These are phyloP conservation scores for Blumeria hordei DNA, from an alignment of 2,329 filamentous ascomycete species.

Conservation along the genomic window DNA sequence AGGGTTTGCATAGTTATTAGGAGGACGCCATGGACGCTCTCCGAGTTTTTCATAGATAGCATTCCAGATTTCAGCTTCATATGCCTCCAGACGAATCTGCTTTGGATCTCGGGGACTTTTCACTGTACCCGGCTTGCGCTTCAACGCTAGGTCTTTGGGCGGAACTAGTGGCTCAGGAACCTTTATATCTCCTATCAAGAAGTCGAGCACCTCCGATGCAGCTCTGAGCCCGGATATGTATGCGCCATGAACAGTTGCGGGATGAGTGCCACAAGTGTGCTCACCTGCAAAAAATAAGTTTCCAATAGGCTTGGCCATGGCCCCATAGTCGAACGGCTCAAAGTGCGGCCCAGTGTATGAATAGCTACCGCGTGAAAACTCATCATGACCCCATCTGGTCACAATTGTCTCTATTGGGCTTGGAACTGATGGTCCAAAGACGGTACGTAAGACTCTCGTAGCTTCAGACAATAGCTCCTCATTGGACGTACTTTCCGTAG, in stretches of 20 bases:
- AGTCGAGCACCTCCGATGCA: conserved; percentile 63
- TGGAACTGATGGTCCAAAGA: conserved; percentile 51
- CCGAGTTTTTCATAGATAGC: conserved; percentile 36
- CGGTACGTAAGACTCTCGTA: conserved; percentile 47
- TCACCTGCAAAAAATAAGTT: conserved; percentile 91
- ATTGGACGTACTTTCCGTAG: conserved; percentile 57
- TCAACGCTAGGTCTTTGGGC: conserved; percentile 29
- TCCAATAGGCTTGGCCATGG: conserved; percentile 63
- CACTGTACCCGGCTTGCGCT: conserved; percentile 25
- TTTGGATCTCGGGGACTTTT: conserved; percentile 22
- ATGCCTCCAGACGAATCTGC: conserved; percentile 28
- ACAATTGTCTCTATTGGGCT: conserved; percentile 66
- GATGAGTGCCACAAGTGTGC: conserved; percentile 85
- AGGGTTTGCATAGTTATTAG: conserved; percentile 54
- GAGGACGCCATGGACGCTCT: conserved; percentile 47
- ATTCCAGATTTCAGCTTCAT: conserved; percentile 29
- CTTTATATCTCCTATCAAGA: conserved; percentile 58
- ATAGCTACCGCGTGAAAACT: conserved; percentile 82
- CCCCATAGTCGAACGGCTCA: conserved; percentile 68
- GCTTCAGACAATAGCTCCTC: conserved; percentile 59
- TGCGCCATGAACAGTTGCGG: conserved; percentile 88
- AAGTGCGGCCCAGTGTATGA: conserved; percentile 77
- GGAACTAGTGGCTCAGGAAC: conserved; percentile 53
- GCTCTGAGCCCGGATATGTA: conserved; percentile 83
- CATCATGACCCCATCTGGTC: conserved; percentile 78